Evolutionary conservation across 2,329 filamentous ascomycete species (phyloP).

Genomic region (Emergomyces orientalis): DNA sequence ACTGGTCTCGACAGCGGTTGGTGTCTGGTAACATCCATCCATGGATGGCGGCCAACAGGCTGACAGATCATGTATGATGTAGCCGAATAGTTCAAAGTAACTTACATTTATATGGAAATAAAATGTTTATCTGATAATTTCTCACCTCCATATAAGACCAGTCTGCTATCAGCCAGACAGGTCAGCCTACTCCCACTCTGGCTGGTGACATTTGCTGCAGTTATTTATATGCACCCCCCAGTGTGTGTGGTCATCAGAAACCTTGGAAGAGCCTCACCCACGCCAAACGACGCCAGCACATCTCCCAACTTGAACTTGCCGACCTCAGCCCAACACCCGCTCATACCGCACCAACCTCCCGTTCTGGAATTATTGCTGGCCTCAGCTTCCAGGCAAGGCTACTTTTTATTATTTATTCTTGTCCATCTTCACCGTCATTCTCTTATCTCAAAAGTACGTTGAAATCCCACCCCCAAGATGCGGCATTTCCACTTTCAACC

Average conservation of each 20-base stretch:
- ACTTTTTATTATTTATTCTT: slow-evolving; percentile 12
- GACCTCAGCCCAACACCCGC: not conserved
- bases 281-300: slow-evolving; percentile 6
- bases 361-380: slow-evolving; percentile 4
- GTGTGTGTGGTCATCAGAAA: not conserved
- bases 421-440: slow-evolving; percentile 24
- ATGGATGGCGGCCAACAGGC: not conserved
- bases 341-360: not conserved
- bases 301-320: not conserved
- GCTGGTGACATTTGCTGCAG: not conserved
- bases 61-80: not conserved
- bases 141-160: not conserved
- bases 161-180: not conserved
- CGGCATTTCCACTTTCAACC: not conserved
- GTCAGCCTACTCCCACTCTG: not conserved
- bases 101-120: too few relatives aligned
- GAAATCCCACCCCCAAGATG: slow-evolving; percentile 2
- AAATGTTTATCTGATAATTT: not conserved
- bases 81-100: not conserved
- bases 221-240: not conserved
- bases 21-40: not conserved
- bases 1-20: not conserved
- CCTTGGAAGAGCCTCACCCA: slow-evolving; percentile 3
- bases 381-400: slow-evolving; percentile 2
- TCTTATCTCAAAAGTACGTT: slow-evolving; percentile 26